phyloP scores from a whole-genome alignment of 805 yeast species.

The Teunomyces lycoperdinae region DNA sequence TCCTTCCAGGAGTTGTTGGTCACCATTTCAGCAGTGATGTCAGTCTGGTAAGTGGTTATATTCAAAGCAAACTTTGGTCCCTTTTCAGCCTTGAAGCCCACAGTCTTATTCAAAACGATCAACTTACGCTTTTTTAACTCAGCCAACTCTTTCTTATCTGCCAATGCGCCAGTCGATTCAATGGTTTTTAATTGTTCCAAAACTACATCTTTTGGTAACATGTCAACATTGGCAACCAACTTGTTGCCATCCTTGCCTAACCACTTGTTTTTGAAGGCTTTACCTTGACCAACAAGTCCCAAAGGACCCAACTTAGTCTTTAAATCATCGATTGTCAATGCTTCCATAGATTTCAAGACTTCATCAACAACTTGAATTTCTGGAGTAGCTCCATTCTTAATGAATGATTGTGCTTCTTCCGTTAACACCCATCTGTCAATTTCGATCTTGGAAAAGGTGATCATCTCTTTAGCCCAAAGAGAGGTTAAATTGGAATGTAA shows the following conservation, averaged over 20 bases:
- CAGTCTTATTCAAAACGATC: slow-evolving; percentile 62
- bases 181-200: slow-evolving; percentile 61
- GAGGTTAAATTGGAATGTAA: slow-evolving; percentile 85
- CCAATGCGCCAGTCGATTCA: slow-evolving; percentile 51
- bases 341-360: slow-evolving; percentile 71
- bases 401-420: slow-evolving; percentile 77
- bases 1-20: slow-evolving; percentile 77
- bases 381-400: slow-evolving; percentile 75
- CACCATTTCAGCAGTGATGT: slow-evolving; percentile 91
- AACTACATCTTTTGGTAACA: slow-evolving; percentile 63
- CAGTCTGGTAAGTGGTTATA: slow-evolving; percentile 83
- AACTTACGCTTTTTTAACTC: slow-evolving; percentile 96
- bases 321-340: slow-evolving; percentile 79
- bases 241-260: slow-evolving; percentile 82
- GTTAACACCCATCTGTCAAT: slow-evolving; percentile 73
- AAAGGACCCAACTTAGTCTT: slow-evolving; percentile 68
- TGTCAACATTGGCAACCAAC: slow-evolving; percentile 59
- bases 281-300: slow-evolving; percentile 93
- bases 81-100: slow-evolving; percentile 73
- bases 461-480: slow-evolving; percentile 78
- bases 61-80: slow-evolving; percentile 83
- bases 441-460: slow-evolving; percentile 70
- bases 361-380: slow-evolving; percentile 77
- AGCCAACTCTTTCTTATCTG: slow-evolving; percentile 61
- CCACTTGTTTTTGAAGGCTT: slow-evolving; percentile 98